phyloP scores from a whole-genome alignment of 2,329 filamentous ascomycete genomes.

The Trichoderma polysporum region DNA sequence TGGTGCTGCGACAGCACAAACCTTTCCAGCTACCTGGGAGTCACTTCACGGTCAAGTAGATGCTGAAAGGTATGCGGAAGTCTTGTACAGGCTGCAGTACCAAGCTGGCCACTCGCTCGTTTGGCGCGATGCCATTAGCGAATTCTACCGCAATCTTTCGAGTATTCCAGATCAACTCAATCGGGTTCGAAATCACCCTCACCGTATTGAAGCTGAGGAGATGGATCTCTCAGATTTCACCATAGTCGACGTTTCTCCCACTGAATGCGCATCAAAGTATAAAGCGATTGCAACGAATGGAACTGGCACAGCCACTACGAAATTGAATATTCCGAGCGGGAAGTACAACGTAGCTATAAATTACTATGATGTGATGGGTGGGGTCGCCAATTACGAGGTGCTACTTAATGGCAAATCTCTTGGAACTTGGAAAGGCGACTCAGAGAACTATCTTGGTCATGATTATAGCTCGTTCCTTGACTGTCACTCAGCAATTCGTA shows the following conservation, averaged over 20 bases:
- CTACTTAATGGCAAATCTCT: slow-evolving; percentile 6
- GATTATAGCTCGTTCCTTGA: slow-evolving; percentile 12
- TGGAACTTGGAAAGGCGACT: slow-evolving; percentile 5
- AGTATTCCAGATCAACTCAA: slow-evolving; percentile 56
- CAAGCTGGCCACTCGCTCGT: slow-evolving; percentile 69
- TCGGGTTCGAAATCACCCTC: slow-evolving; percentile 61
- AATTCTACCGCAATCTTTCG: slow-evolving; percentile 63
- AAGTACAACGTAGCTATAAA: slow-evolving; percentile 64
- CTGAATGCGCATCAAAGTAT: slow-evolving; percentile 57
- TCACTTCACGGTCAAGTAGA: slow-evolving; percentile 58
- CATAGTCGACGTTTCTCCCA: slow-evolving; percentile 53
- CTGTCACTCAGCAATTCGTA: slow-evolving; percentile 11
- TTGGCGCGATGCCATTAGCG: slow-evolving; percentile 66
- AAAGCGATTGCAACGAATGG: slow-evolving; percentile 53
- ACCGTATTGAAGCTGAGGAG: slow-evolving; percentile 66
- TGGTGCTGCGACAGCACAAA: slow-evolving; percentile 60
- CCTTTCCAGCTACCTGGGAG: slow-evolving; percentile 56
- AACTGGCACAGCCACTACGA: slow-evolving; percentile 9
- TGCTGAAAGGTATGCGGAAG: slow-evolving; percentile 56
- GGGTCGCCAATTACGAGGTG: slow-evolving; percentile 42
- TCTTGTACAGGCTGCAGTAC: slow-evolving; percentile 58
- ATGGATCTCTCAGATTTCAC: slow-evolving; percentile 63
- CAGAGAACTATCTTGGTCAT: slow-evolving; percentile 8
- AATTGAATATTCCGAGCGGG: slow-evolving; percentile 40
- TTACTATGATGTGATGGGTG: slow-evolving; percentile 64